Percentiles rank a stretch among this genome's conserved stretches.
phyloP scores from a whole-genome alignment of 768 basidiomycete species.

The Agaricus subrufescens region DNA sequence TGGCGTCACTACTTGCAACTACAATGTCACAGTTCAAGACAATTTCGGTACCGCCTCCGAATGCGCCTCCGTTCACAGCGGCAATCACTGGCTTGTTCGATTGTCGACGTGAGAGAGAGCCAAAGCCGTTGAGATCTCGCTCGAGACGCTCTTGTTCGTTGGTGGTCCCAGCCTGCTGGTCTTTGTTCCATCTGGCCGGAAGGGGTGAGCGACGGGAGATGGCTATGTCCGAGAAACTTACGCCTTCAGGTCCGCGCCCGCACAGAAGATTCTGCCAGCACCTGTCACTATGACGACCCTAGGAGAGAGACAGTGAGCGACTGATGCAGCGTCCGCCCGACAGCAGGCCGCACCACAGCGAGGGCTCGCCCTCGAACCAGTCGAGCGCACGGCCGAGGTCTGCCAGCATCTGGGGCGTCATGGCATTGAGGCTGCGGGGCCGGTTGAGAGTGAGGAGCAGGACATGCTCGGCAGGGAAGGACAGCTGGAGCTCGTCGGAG shows the following conservation, averaged over 20 bases:
- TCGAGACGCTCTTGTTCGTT: constrained; percentile 40
- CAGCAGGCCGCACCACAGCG: constrained; percentile 49
- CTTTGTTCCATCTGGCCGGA: constrained; percentile 51
- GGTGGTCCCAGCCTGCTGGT: constrained; percentile 38
- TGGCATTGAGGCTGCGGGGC: constrained; percentile 68
- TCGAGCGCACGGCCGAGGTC: constrained; percentile 51
- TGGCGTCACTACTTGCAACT: constrained; percentile 59
- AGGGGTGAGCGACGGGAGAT: neutral
- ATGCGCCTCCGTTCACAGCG: constrained; percentile 72
- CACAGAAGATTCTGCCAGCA: constrained; percentile 68
- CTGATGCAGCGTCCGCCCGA: constrained; percentile 13
- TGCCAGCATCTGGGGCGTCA: constrained; percentile 52
- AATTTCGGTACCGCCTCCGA: constrained; percentile 64
- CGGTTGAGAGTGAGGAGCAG: constrained; percentile 51
- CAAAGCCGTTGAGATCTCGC: constrained; percentile 56
- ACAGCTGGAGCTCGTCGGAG: constrained; percentile 31
- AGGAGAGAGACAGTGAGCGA: constrained; percentile 1
- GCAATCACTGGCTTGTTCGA: constrained; percentile 75
- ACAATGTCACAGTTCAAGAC: constrained; percentile 77
- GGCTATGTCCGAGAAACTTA: constrained; percentile 26
- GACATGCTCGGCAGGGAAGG: constrained; percentile 34
- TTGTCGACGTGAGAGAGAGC: constrained; percentile 63
- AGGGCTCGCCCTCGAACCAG: constrained; percentile 73
- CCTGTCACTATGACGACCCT: constrained; percentile 79
- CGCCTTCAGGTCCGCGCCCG: constrained; percentile 77